Conservation (phyloP, 1,139 yeast species). For the Blastobotrys illinoisensis region DNA sequence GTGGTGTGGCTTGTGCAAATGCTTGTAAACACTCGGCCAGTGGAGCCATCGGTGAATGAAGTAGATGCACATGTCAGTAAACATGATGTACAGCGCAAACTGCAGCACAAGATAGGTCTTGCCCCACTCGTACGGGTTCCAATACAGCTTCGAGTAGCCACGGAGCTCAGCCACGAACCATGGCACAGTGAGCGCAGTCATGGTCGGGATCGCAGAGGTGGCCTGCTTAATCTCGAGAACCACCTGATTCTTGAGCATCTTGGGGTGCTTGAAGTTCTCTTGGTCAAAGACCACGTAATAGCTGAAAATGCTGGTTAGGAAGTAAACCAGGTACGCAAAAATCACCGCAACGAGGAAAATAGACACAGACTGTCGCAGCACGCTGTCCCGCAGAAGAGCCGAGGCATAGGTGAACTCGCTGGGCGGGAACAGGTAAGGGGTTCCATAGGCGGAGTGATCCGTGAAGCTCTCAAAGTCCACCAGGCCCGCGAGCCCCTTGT, state of each 20-base stretch:
- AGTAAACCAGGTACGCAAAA: conserved; percentile 80
- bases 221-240: conserved; percentile 76
- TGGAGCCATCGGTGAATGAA: conserved; percentile 88
- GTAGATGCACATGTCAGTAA: conserved; percentile 90
- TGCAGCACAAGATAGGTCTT: conserved; percentile 60
- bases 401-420: conserved; percentile 55
- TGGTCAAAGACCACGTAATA: conserved; percentile 78
- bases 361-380: conserved; percentile 64
- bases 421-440: conserved; percentile 35
- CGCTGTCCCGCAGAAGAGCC: conserved; percentile 61
- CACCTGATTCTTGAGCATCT: conserved; percentile 91
- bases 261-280: conserved; percentile 88
- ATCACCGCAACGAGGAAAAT: conserved; percentile 67
- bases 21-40: conserved; percentile 82
- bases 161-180: conserved; percentile 80
- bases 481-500: background rate
- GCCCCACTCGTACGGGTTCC: conserved; percentile 60
- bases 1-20: conserved; percentile 95
- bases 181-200: conserved; percentile 83
- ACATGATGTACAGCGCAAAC: conserved; percentile 72
- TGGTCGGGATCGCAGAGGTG: conserved; percentile 70
- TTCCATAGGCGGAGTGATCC: background rate
- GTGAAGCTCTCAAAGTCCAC: background rate
- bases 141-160: conserved; percentile 77
- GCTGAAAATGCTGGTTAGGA: conserved; percentile 68